These are phyloP conservation scores for Quercus engelmannii DNA, from an alignment of 306 rosid species.

Conservation along the genomic window DNA sequence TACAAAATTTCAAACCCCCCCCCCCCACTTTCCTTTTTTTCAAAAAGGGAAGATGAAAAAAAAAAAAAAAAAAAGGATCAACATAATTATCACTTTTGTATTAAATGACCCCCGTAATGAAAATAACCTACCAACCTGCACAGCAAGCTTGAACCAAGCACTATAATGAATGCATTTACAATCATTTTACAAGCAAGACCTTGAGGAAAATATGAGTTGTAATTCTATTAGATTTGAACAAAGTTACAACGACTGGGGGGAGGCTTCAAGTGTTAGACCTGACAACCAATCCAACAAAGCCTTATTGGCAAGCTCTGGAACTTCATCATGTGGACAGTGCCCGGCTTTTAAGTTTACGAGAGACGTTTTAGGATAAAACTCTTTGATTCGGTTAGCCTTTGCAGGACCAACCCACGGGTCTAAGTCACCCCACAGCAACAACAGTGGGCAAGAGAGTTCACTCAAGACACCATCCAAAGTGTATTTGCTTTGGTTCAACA, in stretches of 20 bases:
- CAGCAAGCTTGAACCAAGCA: neutral
- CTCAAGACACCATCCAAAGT: slow-evolving; percentile 64
- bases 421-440: slow-evolving; percentile 92
- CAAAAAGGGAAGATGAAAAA: too few species aligned
- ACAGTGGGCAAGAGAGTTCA: slow-evolving; percentile 73
- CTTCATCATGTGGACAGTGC: slow-evolving; percentile 91
- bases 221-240: neutral
- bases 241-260: slow-evolving; percentile 48
- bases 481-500: slow-evolving; percentile 74
- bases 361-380: slow-evolving; percentile 69
- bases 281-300: slow-evolving; percentile 81
- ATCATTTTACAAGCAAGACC: slow-evolving; percentile 5
- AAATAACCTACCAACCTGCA: too few species aligned
- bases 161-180: slow-evolving; percentile 13
- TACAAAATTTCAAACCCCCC: too few species aligned
- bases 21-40: too few species aligned
- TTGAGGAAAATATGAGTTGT: neutral
- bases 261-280: slow-evolving; percentile 35
- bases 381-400: slow-evolving; percentile 72
- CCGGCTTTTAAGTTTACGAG: slow-evolving; percentile 83
- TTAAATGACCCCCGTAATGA: too few species aligned
- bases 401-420: slow-evolving; percentile 98
- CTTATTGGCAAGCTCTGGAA: slow-evolving; percentile 71
- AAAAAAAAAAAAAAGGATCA: too few species aligned
- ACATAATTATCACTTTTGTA: too few species aligned